phyloP scores from a whole-genome alignment of 73 alveolate genomes.

The Tetrahymena elliotti region DNA sequence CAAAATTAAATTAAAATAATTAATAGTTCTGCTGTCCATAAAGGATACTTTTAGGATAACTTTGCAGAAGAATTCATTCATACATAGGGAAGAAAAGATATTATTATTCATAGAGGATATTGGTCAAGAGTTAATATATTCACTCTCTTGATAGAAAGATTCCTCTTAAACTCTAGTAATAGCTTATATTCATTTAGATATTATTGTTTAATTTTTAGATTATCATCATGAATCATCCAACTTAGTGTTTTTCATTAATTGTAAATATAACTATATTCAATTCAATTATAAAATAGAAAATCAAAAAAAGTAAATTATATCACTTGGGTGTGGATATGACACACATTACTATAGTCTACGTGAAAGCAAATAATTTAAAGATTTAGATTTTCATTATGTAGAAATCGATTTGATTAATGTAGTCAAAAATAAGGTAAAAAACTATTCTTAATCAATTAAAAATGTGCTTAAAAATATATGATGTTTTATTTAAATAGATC shows the following conservation, averaged over 20 bases:
- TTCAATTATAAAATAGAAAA: neutral
- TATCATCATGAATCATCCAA: neutral
- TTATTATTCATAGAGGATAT: constrained; percentile 37
- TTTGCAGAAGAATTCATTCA: constrained; percentile 35
- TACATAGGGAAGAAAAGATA: constrained; percentile 26
- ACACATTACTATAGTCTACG: constrained; percentile 10
- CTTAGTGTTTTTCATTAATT: no score
- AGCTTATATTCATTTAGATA: neutral
- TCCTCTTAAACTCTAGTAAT: neutral
- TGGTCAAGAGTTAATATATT: constrained; percentile 38
- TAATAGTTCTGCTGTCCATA: constrained; percentile 18
- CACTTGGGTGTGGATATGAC: constrained; percentile 41
- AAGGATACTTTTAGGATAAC: constrained; percentile 24
- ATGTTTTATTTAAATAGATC: neutral
- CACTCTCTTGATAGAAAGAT: constrained; percentile 1
- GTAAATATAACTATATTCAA: neutral
- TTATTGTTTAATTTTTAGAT: neutral
- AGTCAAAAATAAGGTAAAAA: constrained; percentile 18
- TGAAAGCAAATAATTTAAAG: neutral
- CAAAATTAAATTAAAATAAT: neutral
- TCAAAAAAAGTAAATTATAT: constrained; percentile 8
- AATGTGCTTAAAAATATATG: neutral
- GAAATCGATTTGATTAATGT: constrained; percentile 30
- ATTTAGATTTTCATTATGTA: constrained; percentile 8
- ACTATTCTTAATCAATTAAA: neutral